Base-by-base conservation (phyloP, 495 filamentous ascomycete genomes). In the Bryoglossum gracile region DNA sequence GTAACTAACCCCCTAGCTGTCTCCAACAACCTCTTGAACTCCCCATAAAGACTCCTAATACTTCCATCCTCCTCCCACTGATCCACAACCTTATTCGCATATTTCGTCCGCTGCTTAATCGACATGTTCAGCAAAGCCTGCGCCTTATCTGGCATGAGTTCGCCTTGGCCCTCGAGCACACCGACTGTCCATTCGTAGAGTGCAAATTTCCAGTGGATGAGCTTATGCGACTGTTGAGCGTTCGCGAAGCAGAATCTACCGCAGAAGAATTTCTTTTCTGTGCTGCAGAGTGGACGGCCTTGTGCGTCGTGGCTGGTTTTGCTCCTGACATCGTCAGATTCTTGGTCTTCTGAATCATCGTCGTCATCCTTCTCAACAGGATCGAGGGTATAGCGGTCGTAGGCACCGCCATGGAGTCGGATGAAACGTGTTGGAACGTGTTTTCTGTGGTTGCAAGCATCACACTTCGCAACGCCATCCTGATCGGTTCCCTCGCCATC, bases 401-500 rank as follows among this genome's bases (percentile, higher is more conserved):
- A 95, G 0, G 86, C 68, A 21, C 77, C 74, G 4, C 88, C 89
- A 5, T 60, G 64, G 50, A 94, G 79, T 6, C 68, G 70, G 34
- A 92, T 62, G 38, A 72, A 66, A 18, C 60, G 78, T 21, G 73
- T 85, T 0, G 86, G 82, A 0, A 80, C 75, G 57, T 94, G 87
- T 0, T 65, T 68, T 8, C 71, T 73, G 32, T 87, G 75, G 39
- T 86, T 84, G 57, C 89, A 95, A 0, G 87, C 89, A 53, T 84
- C 83, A 54, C 89, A 95, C 0, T 66, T 64, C 17, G 77, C 57
- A 4, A 69, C 51, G 11, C 68, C 64, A 0, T 71, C 54, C 3
- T 69, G 4, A 18, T 63, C 53, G 16, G 59, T 55, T 8, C 51
- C 38, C n/a, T 59, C 63, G 0, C 43, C 53, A 2, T 33, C 21